A percentile compares a stretch with the other conserved stretches of the same genome.
phyloP scores from a whole-genome alignment of 805 yeast species.

The Starmera amethionina region DNA sequence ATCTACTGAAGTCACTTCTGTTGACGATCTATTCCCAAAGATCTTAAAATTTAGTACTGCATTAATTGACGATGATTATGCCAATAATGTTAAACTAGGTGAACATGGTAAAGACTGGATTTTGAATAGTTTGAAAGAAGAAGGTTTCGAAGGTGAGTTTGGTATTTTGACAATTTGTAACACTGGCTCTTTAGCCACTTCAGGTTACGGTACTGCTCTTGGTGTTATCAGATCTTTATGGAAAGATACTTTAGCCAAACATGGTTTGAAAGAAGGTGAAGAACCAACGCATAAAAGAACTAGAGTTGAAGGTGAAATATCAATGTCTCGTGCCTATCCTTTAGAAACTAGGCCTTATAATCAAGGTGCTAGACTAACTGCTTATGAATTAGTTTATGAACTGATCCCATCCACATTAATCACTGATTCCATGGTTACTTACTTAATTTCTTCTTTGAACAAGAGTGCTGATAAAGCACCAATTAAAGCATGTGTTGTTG shows the following conservation, averaged over 20 bases:
- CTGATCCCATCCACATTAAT: conserved; percentile 79
- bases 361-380: conserved; percentile 91
- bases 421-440: conserved; percentile 87
- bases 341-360: conserved; percentile 95
- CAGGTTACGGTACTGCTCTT: conserved; percentile 95
- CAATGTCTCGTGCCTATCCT: conserved; percentile 67
- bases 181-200: conserved; percentile 94
- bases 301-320: conserved; percentile 25
- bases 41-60: conserved; percentile 37
- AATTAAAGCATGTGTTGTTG: conserved; percentile 82
- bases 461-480: conserved; percentile 36
- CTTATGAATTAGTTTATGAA: conserved; percentile 82
- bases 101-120: conserved; percentile 72
- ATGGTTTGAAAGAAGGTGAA: conserved; percentile 5
- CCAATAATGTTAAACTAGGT: conserved; percentile 74
- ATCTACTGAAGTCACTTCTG: conserved; percentile 11
- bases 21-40: conserved; percentile 20
- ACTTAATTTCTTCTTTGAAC: conserved; percentile 42
- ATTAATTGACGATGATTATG: conserved; percentile 66
- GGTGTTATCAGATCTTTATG: conserved; percentile 79
- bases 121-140: conserved; percentile 29
- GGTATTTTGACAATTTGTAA: conserved; percentile 89
- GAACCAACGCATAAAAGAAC: conserved; percentile 18
- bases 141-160: conserved; percentile 52
- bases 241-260: conserved; percentile 23